Percentiles rank a stretch among this genome's conserved stretches.
These are phyloP conservation scores for Ramaria sp. DNA, from an alignment of 768 basidiomycete genomes.

Conservation along the genomic window DNA sequence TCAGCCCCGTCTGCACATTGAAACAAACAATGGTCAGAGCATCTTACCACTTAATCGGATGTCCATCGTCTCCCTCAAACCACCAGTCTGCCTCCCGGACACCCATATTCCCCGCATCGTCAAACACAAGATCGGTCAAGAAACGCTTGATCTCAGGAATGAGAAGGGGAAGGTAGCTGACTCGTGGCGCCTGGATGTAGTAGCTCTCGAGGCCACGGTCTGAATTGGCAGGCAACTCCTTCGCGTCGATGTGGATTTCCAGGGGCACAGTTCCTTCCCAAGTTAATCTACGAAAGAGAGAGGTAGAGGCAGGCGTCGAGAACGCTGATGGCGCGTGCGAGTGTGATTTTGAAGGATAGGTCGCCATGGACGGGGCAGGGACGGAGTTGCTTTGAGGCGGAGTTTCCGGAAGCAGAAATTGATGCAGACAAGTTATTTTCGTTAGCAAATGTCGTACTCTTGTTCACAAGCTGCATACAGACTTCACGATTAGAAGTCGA, in stretches of 20 bases:
- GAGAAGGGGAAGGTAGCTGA: slow-evolving; percentile 87
- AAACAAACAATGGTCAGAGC: neutral
- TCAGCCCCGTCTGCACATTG: neutral
- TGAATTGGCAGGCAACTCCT: slow-evolving; percentile 82
- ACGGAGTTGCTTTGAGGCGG: neutral
- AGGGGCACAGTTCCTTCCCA: slow-evolving; percentile 90
- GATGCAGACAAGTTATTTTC: too few relatives aligned
- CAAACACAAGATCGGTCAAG: slow-evolving; percentile 86
- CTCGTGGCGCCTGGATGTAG: slow-evolving; percentile 82
- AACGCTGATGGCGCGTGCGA: slow-evolving; percentile 35
- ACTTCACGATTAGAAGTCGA: too few relatives aligned
- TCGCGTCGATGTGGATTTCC: slow-evolving; percentile 80
- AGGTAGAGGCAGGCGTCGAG: slow-evolving; percentile 50
- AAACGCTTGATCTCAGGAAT: slow-evolving; percentile 83
- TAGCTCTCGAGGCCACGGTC: slow-evolving; percentile 86
- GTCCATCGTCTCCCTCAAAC: slow-evolving; percentile 88
- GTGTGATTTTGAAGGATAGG: slow-evolving; percentile 17
- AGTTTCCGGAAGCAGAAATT: too few relatives aligned
- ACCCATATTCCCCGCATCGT: slow-evolving; percentile 65
- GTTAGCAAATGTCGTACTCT: too few relatives aligned
- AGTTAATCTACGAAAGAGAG: slow-evolving; percentile 76
- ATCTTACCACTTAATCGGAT: slow-evolving; percentile 74
- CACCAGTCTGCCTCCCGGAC: slow-evolving; percentile 92
- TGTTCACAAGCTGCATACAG: too few relatives aligned
- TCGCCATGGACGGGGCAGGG: neutral